Evolutionary conservation across 1,139 yeast species (phyloP).

Genomic region (Wickerhamiella infanticola): DNA sequence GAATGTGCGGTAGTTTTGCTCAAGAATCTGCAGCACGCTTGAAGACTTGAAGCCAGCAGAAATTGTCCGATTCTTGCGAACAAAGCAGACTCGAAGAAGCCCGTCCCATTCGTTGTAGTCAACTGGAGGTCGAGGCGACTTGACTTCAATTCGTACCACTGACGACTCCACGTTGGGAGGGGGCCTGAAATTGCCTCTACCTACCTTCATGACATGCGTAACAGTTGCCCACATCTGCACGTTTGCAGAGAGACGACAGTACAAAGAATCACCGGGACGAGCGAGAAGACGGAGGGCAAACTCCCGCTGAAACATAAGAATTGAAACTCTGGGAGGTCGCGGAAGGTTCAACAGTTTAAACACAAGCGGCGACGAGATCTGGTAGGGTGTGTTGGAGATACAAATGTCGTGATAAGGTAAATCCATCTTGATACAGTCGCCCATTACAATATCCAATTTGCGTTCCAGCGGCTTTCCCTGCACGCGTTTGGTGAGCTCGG

Average conservation of each 20-base stretch:
- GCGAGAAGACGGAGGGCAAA: conserved; percentile 88
- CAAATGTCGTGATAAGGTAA: conserved; percentile 91
- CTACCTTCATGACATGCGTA: conserved; percentile 96
- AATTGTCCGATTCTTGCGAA: conserved; percentile 82
- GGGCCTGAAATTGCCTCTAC: conserved; percentile 90
- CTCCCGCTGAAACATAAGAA: conserved; percentile 95
- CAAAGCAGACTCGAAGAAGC: conserved; percentile 72
- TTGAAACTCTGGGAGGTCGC: conserved; percentile 85
- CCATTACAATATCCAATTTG: conserved; percentile 77
- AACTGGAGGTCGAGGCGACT: conserved; percentile 78
- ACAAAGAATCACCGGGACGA: conserved; percentile 84
- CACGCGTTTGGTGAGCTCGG: conserved; percentile 91
- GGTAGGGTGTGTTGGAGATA: conserved; percentile 95
- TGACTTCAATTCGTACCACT: conserved; percentile 85
- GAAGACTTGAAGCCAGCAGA: conserved; percentile 83
- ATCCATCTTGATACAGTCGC: conserved; percentile 93
- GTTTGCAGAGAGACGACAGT: conserved; percentile 86
- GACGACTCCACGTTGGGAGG: conserved; percentile 98
- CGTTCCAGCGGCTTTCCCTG: conserved; percentile 91
- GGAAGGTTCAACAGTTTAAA: conserved; percentile 85
- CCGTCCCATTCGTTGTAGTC: conserved; percentile 98
- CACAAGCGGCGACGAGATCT: conserved; percentile 90
- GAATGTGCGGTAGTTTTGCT: conserved; percentile 72
- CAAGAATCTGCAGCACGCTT: conserved; percentile 71
- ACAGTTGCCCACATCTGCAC: conserved; percentile 99